These are phyloP conservation scores for Aspergillus ochraceoroseus DNA, from an alignment of 2,329 filamentous ascomycete species.

Conservation along the genomic window DNA sequence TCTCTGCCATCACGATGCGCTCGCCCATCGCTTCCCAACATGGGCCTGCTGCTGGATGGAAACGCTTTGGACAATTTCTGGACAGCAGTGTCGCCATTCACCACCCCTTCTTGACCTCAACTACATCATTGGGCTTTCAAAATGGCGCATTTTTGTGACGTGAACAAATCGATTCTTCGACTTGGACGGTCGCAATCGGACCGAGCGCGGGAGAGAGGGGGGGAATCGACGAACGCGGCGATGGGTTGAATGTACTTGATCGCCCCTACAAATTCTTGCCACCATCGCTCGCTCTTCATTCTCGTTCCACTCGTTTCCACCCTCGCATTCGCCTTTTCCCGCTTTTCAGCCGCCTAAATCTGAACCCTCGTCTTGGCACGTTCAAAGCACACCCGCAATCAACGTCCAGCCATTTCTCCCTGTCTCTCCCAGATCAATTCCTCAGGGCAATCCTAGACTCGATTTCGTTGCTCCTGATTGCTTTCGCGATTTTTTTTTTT, in stretches of 20 bases:
- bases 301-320: background rate
- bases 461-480: too few relatives aligned
- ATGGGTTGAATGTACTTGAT: slow-evolving; percentile 2
- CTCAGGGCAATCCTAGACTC: too few relatives aligned
- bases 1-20: too few relatives aligned
- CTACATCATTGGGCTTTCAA: slow-evolving; percentile 5
- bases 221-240: slow-evolving; percentile 20
- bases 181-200: slow-evolving; percentile 24
- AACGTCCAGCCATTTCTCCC: background rate
- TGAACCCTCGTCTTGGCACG: slow-evolving; percentile 12
- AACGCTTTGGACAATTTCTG: background rate
- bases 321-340: background rate
- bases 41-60: background rate
- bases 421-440: too few relatives aligned
- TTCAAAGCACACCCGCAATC: too few relatives aligned
- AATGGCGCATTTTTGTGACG: slow-evolving; percentile 4
- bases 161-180: background rate
- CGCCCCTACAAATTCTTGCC: background rate
- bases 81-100: background rate
- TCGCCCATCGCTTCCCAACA: too few relatives aligned
- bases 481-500: background rate
- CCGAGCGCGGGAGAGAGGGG: slow-evolving; percentile 7
- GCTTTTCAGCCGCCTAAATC: slow-evolving; percentile 1
- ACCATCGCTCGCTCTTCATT: background rate
- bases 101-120: background rate